Evolutionary conservation across 176 grass and related monocot genomes (phyloP).

Genomic region (Zea luxurians): DNA sequence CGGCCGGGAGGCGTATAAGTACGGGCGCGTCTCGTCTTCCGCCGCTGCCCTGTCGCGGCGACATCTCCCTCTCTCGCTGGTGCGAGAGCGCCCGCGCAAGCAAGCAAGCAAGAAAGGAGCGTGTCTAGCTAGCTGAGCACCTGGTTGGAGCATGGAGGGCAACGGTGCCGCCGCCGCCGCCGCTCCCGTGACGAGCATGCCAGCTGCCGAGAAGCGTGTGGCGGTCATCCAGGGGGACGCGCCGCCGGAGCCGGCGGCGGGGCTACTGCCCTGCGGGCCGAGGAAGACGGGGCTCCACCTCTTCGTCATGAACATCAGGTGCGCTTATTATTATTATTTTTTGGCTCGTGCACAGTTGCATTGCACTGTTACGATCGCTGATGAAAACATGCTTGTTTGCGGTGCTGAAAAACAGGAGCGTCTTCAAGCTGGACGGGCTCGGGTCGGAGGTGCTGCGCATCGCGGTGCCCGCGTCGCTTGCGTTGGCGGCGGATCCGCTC

Average conservation of each 20-base stretch:
- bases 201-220: conserved; percentile 13
- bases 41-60: not conserved
- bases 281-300: conserved; percentile 60
- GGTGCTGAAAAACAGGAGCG: conserved; percentile 49
- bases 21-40: not conserved
- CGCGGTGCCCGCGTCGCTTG: conserved; percentile 80
- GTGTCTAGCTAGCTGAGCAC: not conserved
- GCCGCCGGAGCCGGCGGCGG: not conserved
- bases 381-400: not conserved
- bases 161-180: not conserved
- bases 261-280: conserved; percentile 28
- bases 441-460: conserved; percentile 78
- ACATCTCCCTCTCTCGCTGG: not conserved
- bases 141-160: conserved; percentile 17
- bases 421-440: conserved; percentile 89
- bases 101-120: not conserved
- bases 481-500: conserved; percentile 84
- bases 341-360: not conserved
- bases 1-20: conserved; percentile 22
- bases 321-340: not conserved
- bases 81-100: not conserved
- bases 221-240: not conserved
- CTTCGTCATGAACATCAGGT: conserved; percentile 69
- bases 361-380: not conserved
- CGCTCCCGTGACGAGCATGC: not conserved